These are phyloP conservation scores for Metschnikowia kunwiensis DNA, from an alignment of 805 yeast species.

Conservation along the genomic window DNA sequence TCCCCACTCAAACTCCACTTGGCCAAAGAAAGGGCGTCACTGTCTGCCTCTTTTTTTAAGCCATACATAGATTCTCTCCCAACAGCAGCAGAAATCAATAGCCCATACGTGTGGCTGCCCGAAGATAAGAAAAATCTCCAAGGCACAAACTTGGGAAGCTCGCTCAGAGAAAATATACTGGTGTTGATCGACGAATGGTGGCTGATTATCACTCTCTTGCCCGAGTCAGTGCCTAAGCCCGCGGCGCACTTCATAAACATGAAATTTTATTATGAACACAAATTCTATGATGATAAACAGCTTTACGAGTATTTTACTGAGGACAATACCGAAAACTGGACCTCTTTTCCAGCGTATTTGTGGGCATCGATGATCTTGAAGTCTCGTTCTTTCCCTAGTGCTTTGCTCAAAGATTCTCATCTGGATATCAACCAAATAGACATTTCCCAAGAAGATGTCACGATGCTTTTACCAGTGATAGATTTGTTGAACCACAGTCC, in stretches of 20 bases:
- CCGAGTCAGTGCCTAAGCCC: slow-evolving; percentile 31
- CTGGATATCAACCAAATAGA: slow-evolving; percentile 21
- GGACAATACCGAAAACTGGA: slow-evolving; percentile 46
- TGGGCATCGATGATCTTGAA: slow-evolving; percentile 74
- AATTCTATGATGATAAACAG: slow-evolving; percentile 38
- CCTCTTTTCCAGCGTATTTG: slow-evolving; percentile 60
- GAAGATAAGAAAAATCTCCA: slow-evolving; percentile 49
- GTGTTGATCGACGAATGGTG: slow-evolving; percentile 62
- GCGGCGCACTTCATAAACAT: slow-evolving; percentile 35
- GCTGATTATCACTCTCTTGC: slow-evolving; percentile 31
- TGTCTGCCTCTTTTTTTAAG: slow-evolving; percentile 20
- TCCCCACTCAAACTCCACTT: slow-evolving; percentile 35
- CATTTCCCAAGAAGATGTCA: slow-evolving; percentile 38
- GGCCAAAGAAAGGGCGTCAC: slow-evolving; percentile 27
- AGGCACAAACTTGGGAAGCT: slow-evolving; percentile 69
- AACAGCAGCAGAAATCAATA: slow-evolving; percentile 39
- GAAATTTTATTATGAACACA: slow-evolving; percentile 44
- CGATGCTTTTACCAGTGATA: slow-evolving; percentile 72
- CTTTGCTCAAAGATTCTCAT: slow-evolving; percentile 44
- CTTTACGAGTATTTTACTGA: slow-evolving; percentile 24
- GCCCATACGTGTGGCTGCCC: slow-evolving; percentile 66
- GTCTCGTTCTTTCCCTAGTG: slow-evolving; percentile 78
- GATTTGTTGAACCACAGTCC: slow-evolving; percentile 78
- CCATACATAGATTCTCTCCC: slow-evolving; percentile 36
- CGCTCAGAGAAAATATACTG: slow-evolving; percentile 46